Conservation (phyloP, 2,329 filamentous ascomycete species). For the Ascochyta rabiei region DNA sequence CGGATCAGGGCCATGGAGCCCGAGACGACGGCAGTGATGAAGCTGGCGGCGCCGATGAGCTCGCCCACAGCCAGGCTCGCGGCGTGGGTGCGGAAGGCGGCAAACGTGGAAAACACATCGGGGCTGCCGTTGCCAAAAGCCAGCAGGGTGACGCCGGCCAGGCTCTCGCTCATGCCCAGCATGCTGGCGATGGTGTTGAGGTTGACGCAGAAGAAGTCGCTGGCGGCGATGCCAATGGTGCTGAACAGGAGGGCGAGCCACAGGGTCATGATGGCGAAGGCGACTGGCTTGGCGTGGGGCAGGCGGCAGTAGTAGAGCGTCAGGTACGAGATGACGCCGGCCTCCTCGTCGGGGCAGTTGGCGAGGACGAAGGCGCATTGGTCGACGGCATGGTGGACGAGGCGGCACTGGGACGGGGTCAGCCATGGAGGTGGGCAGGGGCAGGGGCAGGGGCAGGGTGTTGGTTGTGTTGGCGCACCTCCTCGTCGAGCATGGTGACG, state of each 20-base stretch:
- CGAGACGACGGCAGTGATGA: constrained; percentile 95
- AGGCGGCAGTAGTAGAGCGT: constrained; percentile 88
- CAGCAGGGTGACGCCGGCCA: constrained; percentile 94
- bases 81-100: constrained; percentile 95
- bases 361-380: constrained; percentile 84
- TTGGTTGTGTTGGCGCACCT: constrained; percentile 22
- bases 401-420: constrained; percentile 65
- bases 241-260: constrained; percentile 93
- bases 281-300: constrained; percentile 70
- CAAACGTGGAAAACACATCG: constrained; percentile 98
- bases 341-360: constrained; percentile 88
- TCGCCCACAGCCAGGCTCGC: constrained; percentile 97
- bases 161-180: constrained; percentile 90
- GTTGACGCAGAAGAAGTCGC: constrained; percentile 98
- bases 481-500: constrained; percentile 41
- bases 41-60: constrained; percentile 90
- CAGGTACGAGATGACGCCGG: constrained; percentile 87
- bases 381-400: constrained; percentile 76
- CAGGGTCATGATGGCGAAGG: constrained; percentile 76
- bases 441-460: neutral
- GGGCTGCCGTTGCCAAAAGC: constrained; percentile 98
- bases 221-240: constrained; percentile 96
- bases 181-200: constrained; percentile 89
- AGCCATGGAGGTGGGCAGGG: neutral
- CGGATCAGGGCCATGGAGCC: constrained; percentile 97